phyloP scores from a whole-genome alignment of 2,329 filamentous ascomycete genomes.

The Uncinocarpus reesii region DNA sequence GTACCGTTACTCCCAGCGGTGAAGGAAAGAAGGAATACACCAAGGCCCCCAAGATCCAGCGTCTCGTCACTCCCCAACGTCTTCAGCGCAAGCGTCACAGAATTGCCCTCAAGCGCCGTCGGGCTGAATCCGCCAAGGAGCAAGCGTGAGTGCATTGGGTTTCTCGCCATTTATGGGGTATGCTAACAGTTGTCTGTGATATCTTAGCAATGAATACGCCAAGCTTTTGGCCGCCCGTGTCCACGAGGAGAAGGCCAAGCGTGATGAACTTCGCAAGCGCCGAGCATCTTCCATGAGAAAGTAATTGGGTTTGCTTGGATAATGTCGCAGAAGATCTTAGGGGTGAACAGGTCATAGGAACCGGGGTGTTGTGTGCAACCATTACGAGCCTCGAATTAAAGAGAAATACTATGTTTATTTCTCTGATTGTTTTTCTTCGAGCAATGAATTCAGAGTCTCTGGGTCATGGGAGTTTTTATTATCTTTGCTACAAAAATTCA shows the following conservation, averaged over 20 bases:
- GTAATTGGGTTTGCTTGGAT: constrained; percentile 38
- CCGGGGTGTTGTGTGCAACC: constrained; percentile 11
- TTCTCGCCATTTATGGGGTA: not conserved
- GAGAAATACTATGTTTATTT: constrained; percentile 13
- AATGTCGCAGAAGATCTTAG: constrained; percentile 4
- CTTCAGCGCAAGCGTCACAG: constrained; percentile 99
- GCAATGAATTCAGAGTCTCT: constrained; percentile 12
- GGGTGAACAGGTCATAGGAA: constrained; percentile 3
- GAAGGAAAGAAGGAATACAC: constrained; percentile 98
- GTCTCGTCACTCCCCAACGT: constrained; percentile 97
- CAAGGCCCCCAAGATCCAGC: constrained; percentile 99
- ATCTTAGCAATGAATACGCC: constrained; percentile 86
- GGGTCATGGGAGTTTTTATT: constrained; percentile 14
- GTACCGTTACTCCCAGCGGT: constrained; percentile 91
- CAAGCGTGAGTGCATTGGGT: constrained; percentile 64
- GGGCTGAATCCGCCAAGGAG: constrained; percentile 94
- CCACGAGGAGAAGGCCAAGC: constrained; percentile 85
- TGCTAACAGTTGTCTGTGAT: constrained; percentile 5
- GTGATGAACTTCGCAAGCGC: constrained; percentile 91
- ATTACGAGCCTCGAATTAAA: constrained; percentile 11
- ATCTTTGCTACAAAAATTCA: constrained; percentile 11
- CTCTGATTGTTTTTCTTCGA: constrained; percentile 10
- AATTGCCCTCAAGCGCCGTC: constrained; percentile 95
- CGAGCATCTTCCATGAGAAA: constrained; percentile 91
- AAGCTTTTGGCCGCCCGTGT: constrained; percentile 95